Percentiles rank a stretch among this genome's conserved stretches.
Conservation (phyloP, 306 rosid genomes). For the Luffa acutangula region DNA sequence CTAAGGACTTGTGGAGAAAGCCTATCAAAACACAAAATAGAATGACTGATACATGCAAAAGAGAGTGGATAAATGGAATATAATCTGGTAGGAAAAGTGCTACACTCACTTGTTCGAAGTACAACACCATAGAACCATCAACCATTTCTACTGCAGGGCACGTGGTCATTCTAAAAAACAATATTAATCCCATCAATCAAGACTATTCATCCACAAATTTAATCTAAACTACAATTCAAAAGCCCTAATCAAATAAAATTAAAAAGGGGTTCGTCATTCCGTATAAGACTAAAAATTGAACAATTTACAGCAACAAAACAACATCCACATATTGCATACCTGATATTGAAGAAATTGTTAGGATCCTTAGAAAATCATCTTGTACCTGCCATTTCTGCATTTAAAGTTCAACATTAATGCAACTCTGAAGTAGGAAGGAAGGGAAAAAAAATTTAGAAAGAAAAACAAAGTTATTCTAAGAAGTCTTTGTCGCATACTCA, state of each 20-base stretch:
- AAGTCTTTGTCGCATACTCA: conserved; percentile 24
- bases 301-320: background rate
- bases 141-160: conserved; percentile 97
- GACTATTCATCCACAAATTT: background rate
- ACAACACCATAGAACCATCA: conserved; percentile 80
- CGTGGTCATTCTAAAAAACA: conserved; percentile 30
- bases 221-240: background rate
- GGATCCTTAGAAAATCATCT: conserved; percentile 61
- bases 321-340: conserved; percentile 19
- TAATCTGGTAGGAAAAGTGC: background rate
- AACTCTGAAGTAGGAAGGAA: background rate
- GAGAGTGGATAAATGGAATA: background rate
- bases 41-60: background rate
- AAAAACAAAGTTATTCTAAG: background rate
- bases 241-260: background rate
- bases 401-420: conserved; percentile 8
- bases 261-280: background rate
- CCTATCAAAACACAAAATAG: conserved; percentile 42
- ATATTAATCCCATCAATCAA: background rate
- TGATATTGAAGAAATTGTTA: conserved; percentile 80
- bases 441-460: background rate
- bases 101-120: conserved; percentile 71
- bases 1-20: conserved; percentile 93
- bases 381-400: conserved; percentile 63
- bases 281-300: background rate